Evolutionary conservation across 768 basidiomycete species (phyloP).

Genomic region (Crucibulum laeve): DNA sequence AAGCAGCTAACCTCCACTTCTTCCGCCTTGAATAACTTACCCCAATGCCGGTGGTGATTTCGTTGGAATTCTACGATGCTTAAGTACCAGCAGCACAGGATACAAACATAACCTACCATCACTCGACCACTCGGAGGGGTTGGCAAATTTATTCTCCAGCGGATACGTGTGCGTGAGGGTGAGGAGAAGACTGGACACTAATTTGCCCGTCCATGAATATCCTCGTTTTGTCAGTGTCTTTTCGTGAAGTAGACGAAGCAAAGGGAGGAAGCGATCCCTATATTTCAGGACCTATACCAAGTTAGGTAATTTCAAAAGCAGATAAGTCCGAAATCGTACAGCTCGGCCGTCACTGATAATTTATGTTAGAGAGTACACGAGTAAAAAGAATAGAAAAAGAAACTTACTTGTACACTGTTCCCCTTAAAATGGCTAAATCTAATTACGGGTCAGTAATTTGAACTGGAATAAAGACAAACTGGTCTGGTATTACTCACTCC

Average conservation of each 20-base stretch:
- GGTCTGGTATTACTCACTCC: slow-evolving; percentile 73
- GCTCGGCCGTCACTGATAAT: slow-evolving; percentile 50
- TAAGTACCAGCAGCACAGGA: neutral
- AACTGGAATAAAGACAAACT: too few species aligned
- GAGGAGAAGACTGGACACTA: slow-evolving; percentile 66
- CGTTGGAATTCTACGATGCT: slow-evolving; percentile 52
- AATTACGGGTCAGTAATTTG: too few species aligned
- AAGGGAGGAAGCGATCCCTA: slow-evolving; percentile 52
- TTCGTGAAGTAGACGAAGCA: slow-evolving; percentile 61
- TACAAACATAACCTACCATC: slow-evolving; percentile 40
- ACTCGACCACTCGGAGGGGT: slow-evolving; percentile 70
- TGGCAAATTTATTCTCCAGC: slow-evolving; percentile 76
- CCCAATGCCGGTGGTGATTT: slow-evolving; percentile 76
- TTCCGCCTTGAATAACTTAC: slow-evolving; percentile 64
- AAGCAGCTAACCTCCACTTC: slow-evolving; percentile 56
- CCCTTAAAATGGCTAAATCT: slow-evolving; percentile 75
- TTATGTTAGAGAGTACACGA: slow-evolving; percentile 1
- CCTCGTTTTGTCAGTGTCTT: slow-evolving; percentile 78
- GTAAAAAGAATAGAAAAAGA: neutral
- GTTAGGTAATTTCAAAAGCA: slow-evolving; percentile 3
- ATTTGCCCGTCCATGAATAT: slow-evolving; percentile 76
- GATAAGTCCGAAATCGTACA: slow-evolving; percentile 30
- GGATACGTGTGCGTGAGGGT: slow-evolving; percentile 82
- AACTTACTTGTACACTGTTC: slow-evolving; percentile 76
- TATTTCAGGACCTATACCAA: slow-evolving; percentile 56